Evolutionary conservation across 1,139 yeast genomes (phyloP).

Genomic region (Yamadazyma triangularis): DNA sequence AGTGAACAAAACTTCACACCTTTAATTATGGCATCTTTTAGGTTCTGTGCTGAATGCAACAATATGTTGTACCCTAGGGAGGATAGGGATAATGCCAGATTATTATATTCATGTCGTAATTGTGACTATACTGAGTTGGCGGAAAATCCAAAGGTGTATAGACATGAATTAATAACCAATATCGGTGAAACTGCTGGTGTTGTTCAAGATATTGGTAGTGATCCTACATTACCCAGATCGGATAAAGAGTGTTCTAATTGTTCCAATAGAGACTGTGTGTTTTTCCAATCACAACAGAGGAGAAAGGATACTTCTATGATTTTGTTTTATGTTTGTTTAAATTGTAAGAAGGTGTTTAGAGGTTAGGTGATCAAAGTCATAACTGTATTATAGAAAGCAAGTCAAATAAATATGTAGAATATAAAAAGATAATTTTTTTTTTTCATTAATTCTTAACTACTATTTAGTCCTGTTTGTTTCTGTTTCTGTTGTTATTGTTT

Average conservation of each 20-base stretch:
- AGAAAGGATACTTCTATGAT: slow-evolving; percentile 95
- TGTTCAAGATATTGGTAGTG: slow-evolving; percentile 92
- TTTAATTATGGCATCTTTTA: slow-evolving; percentile 70
- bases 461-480: too few species aligned
- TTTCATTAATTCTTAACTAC: too few species aligned
- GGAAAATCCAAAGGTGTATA: slow-evolving; percentile 80
- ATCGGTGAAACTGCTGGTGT: slow-evolving; percentile 97
- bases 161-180: slow-evolving; percentile 88
- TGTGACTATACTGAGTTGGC: slow-evolving; percentile 94
- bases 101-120: slow-evolving; percentile 90
- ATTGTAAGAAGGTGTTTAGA: slow-evolving; percentile 74
- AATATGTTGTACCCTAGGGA: slow-evolving; percentile 99
- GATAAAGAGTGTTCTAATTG: slow-evolving; percentile 92
- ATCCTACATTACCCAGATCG: slow-evolving; percentile 93
- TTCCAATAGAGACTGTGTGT: slow-evolving; percentile 84
- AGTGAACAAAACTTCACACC: too few species aligned
- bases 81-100: slow-evolving; percentile 68
- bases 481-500: too few species aligned
- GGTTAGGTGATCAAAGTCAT: too few species aligned
- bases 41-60: slow-evolving; percentile 93
- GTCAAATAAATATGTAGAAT: too few species aligned
- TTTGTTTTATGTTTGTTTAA: slow-evolving; percentile 85
- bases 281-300: slow-evolving; percentile 93
- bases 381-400: too few species aligned
- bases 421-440: too few species aligned